Evolutionary conservation across 352 stramenopile genomes (phyloP).

Genomic region (Phytophthora palmivora): DNA sequence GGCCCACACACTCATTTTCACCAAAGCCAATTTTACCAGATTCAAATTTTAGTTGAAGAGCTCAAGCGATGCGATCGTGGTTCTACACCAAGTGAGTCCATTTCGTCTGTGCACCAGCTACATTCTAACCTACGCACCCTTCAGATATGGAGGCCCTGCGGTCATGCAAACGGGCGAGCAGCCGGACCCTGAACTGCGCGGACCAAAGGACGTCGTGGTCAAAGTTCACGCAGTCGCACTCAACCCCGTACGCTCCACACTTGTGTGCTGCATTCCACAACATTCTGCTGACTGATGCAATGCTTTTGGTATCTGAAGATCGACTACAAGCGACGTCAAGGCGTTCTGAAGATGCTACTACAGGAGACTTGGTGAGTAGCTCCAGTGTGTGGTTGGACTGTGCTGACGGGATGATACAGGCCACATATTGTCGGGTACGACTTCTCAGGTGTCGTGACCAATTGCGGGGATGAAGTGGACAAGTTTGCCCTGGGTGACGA

Average conservation of each 20-base stretch:
- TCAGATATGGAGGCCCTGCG: slow-evolving; percentile 62
- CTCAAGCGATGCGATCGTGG: slow-evolving; percentile 68
- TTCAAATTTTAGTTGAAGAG: too few species aligned
- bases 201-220: slow-evolving; percentile 66
- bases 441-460: slow-evolving; percentile 65
- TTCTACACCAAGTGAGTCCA: slow-evolving; percentile 70
- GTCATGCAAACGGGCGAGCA: slow-evolving; percentile 71
- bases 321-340: slow-evolving; percentile 84
- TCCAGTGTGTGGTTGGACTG: background rate
- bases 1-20: too few species aligned
- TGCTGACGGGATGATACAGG: slow-evolving; percentile 33
- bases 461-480: slow-evolving; percentile 59
- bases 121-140: slow-evolving; percentile 8
- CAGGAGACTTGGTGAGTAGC: slow-evolving; percentile 41
- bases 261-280: background rate
- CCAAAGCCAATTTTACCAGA: too few species aligned
- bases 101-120: background rate
- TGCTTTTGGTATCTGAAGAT: slow-evolving; percentile 43
- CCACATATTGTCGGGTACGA: slow-evolving; percentile 78
- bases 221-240: slow-evolving; percentile 67
- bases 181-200: slow-evolving; percentile 53
- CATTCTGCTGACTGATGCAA: slow-evolving; percentile 1
- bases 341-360: slow-evolving; percentile 70
- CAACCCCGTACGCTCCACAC: slow-evolving; percentile 52
- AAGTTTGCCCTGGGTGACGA: slow-evolving; percentile 68